Percentiles rank a stretch among this genome's conserved stretches.
Evolutionary conservation across 805 yeast genomes (phyloP).

Genomic region (Saturnispora galanensis): DNA sequence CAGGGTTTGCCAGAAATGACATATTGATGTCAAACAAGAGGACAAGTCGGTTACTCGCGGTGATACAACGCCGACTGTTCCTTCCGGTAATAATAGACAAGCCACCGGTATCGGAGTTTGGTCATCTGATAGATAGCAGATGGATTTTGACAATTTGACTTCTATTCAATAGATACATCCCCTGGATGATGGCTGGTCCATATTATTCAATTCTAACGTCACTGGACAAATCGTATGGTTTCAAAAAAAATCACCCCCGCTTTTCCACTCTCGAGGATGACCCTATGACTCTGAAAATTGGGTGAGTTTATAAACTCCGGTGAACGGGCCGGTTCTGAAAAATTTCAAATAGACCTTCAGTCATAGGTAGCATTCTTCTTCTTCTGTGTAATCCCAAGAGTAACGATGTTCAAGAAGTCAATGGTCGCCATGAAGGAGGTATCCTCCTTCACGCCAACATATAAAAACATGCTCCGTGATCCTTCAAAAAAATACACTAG

Average conservation of each 20-base stretch:
- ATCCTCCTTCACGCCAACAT: conserved; percentile 19
- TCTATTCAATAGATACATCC: too few relatives aligned
- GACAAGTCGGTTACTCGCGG: too few relatives aligned
- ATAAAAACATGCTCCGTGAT: conserved; percentile 52
- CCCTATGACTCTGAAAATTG: background rate
- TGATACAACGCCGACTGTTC: too few relatives aligned
- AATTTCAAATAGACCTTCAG: background rate
- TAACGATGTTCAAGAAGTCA: conserved; percentile 23
- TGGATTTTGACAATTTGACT: too few relatives aligned
- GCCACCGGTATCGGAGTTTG: too few relatives aligned
- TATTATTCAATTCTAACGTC: too few relatives aligned
- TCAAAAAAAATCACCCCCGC: background rate
- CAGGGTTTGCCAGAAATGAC: background rate
- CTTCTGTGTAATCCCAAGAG: background rate
- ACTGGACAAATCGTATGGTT: too few relatives aligned
- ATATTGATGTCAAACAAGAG: background rate
- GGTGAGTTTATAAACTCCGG: background rate
- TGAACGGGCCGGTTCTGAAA: conserved; percentile 3
- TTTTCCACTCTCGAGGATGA: background rate
- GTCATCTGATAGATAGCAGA: too few relatives aligned
- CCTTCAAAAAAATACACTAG: conserved; percentile 56
- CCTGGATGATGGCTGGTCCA: too few relatives aligned
- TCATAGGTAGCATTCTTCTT: background rate
- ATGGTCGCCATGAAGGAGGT: conserved; percentile 20
- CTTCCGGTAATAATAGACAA: too few relatives aligned